Conservation (phyloP, 2,329 filamentous ascomycete species). For the Verticillium albo-atrum region DNA sequence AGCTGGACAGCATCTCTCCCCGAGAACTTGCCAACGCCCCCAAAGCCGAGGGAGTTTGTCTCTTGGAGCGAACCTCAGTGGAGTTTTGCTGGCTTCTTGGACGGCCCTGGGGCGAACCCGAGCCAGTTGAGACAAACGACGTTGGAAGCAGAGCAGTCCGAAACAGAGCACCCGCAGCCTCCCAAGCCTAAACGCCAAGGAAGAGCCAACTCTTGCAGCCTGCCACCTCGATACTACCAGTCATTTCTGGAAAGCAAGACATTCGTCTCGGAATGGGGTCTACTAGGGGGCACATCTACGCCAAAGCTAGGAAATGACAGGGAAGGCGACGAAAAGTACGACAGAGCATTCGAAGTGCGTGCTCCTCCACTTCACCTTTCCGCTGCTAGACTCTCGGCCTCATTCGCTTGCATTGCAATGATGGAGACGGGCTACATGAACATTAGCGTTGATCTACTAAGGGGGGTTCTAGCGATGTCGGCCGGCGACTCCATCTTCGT, state of each 20-base stretch:
- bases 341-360: too few species aligned
- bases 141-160: too few species aligned
- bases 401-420: constrained; percentile 1
- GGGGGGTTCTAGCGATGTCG: background rate
- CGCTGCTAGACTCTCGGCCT: background rate
- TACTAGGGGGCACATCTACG: too few species aligned
- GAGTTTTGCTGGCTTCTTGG: too few species aligned
- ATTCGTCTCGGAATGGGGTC: background rate
- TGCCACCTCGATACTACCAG: background rate
- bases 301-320: too few species aligned
- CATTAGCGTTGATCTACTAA: background rate
- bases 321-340: too few species aligned
- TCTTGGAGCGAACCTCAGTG: background rate
- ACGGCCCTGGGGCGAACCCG: too few species aligned
- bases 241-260: background rate
- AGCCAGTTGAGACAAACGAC: too few species aligned
- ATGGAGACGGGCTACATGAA: background rate
- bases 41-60: background rate
- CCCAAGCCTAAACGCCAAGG: too few species aligned
- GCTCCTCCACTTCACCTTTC: too few species aligned
- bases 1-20: too few species aligned
- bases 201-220: background rate
- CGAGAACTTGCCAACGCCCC: background rate
- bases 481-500: constrained; percentile 1
- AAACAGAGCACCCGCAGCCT: too few species aligned